Conservation (phyloP, 1,284 basidiomycete species). For the Tremellales sp. region DNA sequence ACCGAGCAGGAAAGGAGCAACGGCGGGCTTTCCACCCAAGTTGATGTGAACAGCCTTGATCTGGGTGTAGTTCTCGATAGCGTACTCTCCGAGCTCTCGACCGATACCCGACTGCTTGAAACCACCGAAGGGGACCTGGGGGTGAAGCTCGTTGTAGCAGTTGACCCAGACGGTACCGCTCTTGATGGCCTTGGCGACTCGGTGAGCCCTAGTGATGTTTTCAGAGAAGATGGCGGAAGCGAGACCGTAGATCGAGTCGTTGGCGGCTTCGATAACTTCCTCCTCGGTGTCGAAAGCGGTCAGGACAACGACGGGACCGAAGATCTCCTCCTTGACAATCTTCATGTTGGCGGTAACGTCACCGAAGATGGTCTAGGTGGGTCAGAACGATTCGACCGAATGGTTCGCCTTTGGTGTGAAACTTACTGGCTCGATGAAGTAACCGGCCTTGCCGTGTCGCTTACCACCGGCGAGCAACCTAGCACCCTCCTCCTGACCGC, state of each 20-base stretch:
- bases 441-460: conserved; percentile 63
- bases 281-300: conserved; percentile 67
- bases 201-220: conserved; percentile 69
- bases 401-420: conserved; percentile 42
- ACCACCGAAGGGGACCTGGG: conserved; percentile 76
- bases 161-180: conserved; percentile 79
- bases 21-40: conserved; percentile 7
- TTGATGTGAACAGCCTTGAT: conserved; percentile 84
- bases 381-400: no score
- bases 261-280: conserved; percentile 73
- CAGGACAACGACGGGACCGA: conserved; percentile 57
- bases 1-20: not conserved
- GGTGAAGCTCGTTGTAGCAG: conserved; percentile 64
- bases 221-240: conserved; percentile 81
- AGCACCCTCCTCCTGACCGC: conserved; percentile 80
- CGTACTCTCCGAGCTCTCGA: conserved; percentile 79
- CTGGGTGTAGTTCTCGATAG: conserved; percentile 71
- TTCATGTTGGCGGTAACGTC: conserved; percentile 71
- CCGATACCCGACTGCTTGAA: conserved; percentile 70
- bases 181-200: conserved; percentile 69
- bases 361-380: conserved; percentile 73
- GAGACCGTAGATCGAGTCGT: conserved; percentile 81
- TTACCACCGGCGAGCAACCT: conserved; percentile 72
- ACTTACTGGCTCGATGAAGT: conserved; percentile 51
- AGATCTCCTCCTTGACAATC: conserved; percentile 88